Percentiles rank a stretch among this genome's conserved stretches.
Evolutionary conservation across 1,284 basidiomycete species (phyloP).

Genomic region (Sphaerobolus stellatus): DNA sequence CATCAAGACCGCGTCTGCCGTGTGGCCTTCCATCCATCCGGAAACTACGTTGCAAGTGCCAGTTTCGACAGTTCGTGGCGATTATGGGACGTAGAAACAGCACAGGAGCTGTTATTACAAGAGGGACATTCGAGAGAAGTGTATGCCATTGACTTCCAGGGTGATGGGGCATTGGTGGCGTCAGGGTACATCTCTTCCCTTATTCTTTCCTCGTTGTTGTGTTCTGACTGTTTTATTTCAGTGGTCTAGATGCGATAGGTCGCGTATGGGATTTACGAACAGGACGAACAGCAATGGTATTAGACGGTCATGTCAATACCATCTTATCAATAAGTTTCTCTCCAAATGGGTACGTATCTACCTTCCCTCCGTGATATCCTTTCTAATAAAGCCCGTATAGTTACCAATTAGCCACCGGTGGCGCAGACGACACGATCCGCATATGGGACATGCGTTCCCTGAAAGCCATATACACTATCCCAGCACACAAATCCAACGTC

Average conservation of each 20-base stretch:
- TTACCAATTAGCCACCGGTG: conserved; percentile 95
- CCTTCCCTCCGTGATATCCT: conserved; percentile 11
- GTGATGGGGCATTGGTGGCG: conserved; percentile 89
- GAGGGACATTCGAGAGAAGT: conserved; percentile 99
- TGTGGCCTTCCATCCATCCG: conserved; percentile 95
- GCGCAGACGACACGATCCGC: conserved; percentile 95
- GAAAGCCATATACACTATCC: conserved; percentile 92
- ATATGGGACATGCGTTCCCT: conserved; percentile 98
- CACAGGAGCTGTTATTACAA: conserved; percentile 84
- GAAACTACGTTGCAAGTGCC: conserved; percentile 89
- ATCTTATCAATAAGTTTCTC: conserved; percentile 93
- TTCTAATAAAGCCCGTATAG: conserved; percentile 50
- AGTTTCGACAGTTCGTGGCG: conserved; percentile 99
- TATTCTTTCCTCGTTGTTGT: too few species aligned
- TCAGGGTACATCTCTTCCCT: conserved; percentile 67
- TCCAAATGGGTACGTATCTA: conserved; percentile 77
- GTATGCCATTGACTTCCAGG: conserved; percentile 92
- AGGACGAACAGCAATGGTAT: conserved; percentile 95
- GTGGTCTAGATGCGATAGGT: conserved; percentile 94
- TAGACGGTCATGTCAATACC: conserved; percentile 95
- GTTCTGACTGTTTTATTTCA: conserved; percentile 40
- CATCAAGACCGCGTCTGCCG: conserved; percentile 91
- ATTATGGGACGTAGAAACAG: conserved; percentile 87
- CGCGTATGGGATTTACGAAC: conserved; percentile 97
- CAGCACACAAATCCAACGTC: conserved; percentile 92